Percentiles rank a stretch among this genome's conserved stretches.
phyloP scores from a whole-genome alignment of 768 basidiomycete genomes.

The Cystobasidium onofrii region DNA sequence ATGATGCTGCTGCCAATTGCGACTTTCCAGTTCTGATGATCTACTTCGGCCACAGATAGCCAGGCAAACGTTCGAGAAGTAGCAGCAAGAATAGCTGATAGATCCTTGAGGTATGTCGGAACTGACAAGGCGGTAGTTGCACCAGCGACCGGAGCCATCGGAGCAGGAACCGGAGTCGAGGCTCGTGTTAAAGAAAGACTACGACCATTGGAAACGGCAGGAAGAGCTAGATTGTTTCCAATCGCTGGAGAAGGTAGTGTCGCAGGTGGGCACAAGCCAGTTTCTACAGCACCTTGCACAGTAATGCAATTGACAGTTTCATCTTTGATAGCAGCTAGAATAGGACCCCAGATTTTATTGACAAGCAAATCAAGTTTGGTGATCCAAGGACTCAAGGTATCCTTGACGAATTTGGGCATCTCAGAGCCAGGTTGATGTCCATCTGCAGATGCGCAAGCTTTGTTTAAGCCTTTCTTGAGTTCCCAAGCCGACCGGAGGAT shows the following conservation, averaged over 20 bases:
- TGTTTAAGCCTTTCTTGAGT: constrained; percentile 33
- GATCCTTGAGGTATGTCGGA: constrained; percentile 38
- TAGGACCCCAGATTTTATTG: constrained; percentile 38
- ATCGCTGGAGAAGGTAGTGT: not conserved
- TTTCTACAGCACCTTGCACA: constrained; percentile 2
- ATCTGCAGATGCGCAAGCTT: constrained; percentile 19
- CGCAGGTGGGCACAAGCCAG: not conserved
- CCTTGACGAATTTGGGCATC: constrained; percentile 37
- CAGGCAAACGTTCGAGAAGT: constrained; percentile 32
- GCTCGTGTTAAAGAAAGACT: constrained; percentile 12
- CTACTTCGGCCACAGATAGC: constrained; percentile 33
- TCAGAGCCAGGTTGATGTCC: not conserved
- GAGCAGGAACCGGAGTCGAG: not conserved
- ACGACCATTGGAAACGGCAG: not conserved
- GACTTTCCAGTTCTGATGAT: constrained; percentile 41
- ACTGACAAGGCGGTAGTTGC: not conserved
- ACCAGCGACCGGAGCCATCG: not conserved
- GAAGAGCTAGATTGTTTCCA: not conserved
- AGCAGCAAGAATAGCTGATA: constrained; percentile 33
- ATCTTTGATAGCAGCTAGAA: constrained; percentile 34
- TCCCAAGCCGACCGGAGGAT: constrained; percentile 39
- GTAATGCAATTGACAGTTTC: constrained; percentile 2
- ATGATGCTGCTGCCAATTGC: constrained; percentile 35
- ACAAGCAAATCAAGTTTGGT: constrained; percentile 40
- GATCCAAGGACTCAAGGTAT: constrained; percentile 40